These are phyloP conservation scores for Boletus huronensis DNA, from an alignment of 768 basidiomycete genomes.

Conservation along the genomic window DNA sequence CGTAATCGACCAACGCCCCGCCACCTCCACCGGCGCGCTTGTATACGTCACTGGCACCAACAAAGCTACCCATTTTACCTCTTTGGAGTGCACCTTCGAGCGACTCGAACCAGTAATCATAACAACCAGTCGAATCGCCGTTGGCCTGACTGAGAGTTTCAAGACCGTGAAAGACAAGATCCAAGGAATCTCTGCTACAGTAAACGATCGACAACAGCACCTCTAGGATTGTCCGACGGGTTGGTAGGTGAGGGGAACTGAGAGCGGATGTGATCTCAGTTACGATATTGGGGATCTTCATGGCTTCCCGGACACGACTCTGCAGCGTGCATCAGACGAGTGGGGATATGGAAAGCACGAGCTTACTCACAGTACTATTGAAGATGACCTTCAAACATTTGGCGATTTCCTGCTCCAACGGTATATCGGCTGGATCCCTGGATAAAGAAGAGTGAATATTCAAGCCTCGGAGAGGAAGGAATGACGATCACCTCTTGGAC, in stretches of 20 bases:
- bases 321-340: slow-evolving; percentile 28
- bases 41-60: slow-evolving; percentile 92
- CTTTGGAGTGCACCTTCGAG: slow-evolving; percentile 70
- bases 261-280: slow-evolving; percentile 79
- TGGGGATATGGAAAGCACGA: background rate
- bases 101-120: slow-evolving; percentile 87
- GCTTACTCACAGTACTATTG: slow-evolving; percentile 52
- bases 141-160: slow-evolving; percentile 70
- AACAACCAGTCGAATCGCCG: slow-evolving; percentile 53
- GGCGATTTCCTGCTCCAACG: slow-evolving; percentile 81
- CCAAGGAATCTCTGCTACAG: slow-evolving; percentile 58
- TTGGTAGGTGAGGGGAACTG: slow-evolving; percentile 74
- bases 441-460: slow-evolving; percentile 6
- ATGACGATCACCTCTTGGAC: slow-evolving; percentile 52
- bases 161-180: slow-evolving; percentile 70
- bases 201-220: slow-evolving; percentile 72
- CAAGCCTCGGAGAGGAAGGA: background rate
- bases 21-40: slow-evolving; percentile 63
- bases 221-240: slow-evolving; percentile 76
- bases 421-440: slow-evolving; percentile 48
- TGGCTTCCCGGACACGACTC: slow-evolving; percentile 68
- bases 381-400: slow-evolving; percentile 85
- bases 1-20: slow-evolving; percentile 76
- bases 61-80: slow-evolving; percentile 92
- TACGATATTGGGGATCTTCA: slow-evolving; percentile 70